Conservation (phyloP, 768 basidiomycete species). For the Crepidotus variabilis region DNA sequence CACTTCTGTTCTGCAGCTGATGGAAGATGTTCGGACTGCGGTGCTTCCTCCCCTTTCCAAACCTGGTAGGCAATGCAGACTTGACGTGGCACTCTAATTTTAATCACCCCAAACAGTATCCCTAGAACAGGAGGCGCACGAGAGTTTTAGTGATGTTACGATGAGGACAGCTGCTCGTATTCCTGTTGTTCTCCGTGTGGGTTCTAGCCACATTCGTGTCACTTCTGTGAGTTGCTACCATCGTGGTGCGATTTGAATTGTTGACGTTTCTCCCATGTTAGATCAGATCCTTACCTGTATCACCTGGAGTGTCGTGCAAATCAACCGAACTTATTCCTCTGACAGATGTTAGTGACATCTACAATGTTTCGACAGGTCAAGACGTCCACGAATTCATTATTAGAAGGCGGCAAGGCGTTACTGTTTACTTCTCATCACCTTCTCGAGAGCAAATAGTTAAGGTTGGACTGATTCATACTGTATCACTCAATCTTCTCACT, state of each 20-base stretch:
- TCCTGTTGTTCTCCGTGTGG: constrained; percentile 68
- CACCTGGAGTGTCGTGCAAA: constrained; percentile 64
- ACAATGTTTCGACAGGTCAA: constrained; percentile 74
- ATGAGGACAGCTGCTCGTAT: constrained; percentile 68
- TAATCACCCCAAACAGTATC: constrained; percentile 34
- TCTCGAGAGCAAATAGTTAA: constrained; percentile 71
- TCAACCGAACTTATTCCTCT: constrained; percentile 81
- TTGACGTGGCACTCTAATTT: not conserved
- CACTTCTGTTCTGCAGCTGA: constrained; percentile 59
- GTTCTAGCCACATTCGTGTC: constrained; percentile 68
- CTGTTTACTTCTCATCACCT: constrained; percentile 72
- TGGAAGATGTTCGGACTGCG: constrained; percentile 48
- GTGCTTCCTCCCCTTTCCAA: constrained; percentile 44
- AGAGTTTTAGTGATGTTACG: constrained; percentile 56
- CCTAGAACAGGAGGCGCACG: constrained; percentile 56
- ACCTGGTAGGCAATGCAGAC: constrained; percentile 42
- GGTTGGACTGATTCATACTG: constrained; percentile 30
- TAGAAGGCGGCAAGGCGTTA: constrained; percentile 67
- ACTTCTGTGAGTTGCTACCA: constrained; percentile 52
- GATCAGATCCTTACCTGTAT: constrained; percentile 71
- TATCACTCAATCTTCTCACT: constrained; percentile 1
- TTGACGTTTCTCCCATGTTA: constrained; percentile 18
- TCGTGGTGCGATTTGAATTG: not conserved
- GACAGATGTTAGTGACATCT: constrained; percentile 81
- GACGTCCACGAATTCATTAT: constrained; percentile 80